Conservation (phyloP, 2,329 filamentous ascomycete genomes). For the Cladosporium velox region DNA sequence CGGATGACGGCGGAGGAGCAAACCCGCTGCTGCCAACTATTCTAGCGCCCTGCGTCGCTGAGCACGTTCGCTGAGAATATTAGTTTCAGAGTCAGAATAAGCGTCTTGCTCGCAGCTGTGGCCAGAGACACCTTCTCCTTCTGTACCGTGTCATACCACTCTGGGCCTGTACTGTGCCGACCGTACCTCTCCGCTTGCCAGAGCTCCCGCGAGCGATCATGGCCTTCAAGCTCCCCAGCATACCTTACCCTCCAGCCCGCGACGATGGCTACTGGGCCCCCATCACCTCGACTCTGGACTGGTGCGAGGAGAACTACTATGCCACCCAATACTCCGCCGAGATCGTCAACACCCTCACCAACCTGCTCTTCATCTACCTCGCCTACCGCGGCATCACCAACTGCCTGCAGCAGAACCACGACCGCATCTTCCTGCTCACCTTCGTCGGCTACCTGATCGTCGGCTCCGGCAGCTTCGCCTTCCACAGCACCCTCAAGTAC, state of each 20-base stretch:
- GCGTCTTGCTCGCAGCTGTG: background rate
- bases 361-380: slow-evolving; percentile 77
- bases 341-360: slow-evolving; percentile 78
- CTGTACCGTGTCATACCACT: background rate
- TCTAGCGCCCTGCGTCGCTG: slow-evolving; percentile 10
- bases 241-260: slow-evolving; percentile 35
- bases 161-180: background rate
- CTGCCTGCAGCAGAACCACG: slow-evolving; percentile 72
- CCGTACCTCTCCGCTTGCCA: slow-evolving; percentile 11
- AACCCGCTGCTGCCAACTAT: slow-evolving; percentile 13
- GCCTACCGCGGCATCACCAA: slow-evolving; percentile 73
- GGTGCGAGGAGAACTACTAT: slow-evolving; percentile 82
- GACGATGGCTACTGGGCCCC: slow-evolving; percentile 59
- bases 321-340: slow-evolving; percentile 75
- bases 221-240: slow-evolving; percentile 33
- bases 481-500: slow-evolving; percentile 67
- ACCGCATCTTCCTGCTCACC: slow-evolving; percentile 70
- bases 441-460: slow-evolving; percentile 64
- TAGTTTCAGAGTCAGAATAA: background rate
- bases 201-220: slow-evolving; percentile 38
- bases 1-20: slow-evolving; percentile 13
- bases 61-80: slow-evolving; percentile 7
- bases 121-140: background rate
- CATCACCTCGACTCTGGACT: slow-evolving; percentile 73
- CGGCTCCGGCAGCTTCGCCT: slow-evolving; percentile 63